Conservation (phyloP, 306 rosid genomes). For the Ziziphus jujuba region DNA sequence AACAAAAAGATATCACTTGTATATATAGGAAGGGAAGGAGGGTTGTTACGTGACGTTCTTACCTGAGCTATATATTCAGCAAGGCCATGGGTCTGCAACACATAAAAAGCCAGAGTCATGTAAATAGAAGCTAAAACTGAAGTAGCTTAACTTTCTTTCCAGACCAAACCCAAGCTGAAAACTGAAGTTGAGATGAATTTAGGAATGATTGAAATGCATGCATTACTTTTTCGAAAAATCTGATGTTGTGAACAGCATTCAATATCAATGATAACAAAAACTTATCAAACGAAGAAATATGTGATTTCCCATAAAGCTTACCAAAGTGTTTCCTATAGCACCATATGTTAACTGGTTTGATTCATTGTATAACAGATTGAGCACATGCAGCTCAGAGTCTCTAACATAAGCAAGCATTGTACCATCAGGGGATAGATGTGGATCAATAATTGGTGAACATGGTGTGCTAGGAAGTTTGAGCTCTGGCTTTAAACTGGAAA, state of each 20-base stretch:
- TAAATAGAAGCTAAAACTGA: not conserved
- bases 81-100: conserved; percentile 83
- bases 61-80: conserved; percentile 99
- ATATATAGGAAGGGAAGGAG: not conserved
- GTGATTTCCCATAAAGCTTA: conserved; percentile 26
- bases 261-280: conserved; percentile 12
- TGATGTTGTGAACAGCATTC: not conserved
- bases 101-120: conserved; percentile 13
- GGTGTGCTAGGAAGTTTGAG: conserved; percentile 66
- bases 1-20: not conserved
- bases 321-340: conserved; percentile 61
- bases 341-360: conserved; percentile 76
- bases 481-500: conserved; percentile 58
- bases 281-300: not conserved
- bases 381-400: conserved; percentile 73
- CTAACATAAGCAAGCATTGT: conserved; percentile 72
- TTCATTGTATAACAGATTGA: conserved; percentile 57
- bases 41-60: conserved; percentile 35
- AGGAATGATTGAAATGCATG: not conserved
- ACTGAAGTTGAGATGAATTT: not conserved
- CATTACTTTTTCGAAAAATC: conserved; percentile 2
- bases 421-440: conserved; percentile 91
- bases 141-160: not conserved
- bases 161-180: not conserved
- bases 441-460: conserved; percentile 78